These are phyloP conservation scores for Ogataea nakhonphanomensis DNA, from an alignment of 805 yeast genomes.

Conservation along the genomic window DNA sequence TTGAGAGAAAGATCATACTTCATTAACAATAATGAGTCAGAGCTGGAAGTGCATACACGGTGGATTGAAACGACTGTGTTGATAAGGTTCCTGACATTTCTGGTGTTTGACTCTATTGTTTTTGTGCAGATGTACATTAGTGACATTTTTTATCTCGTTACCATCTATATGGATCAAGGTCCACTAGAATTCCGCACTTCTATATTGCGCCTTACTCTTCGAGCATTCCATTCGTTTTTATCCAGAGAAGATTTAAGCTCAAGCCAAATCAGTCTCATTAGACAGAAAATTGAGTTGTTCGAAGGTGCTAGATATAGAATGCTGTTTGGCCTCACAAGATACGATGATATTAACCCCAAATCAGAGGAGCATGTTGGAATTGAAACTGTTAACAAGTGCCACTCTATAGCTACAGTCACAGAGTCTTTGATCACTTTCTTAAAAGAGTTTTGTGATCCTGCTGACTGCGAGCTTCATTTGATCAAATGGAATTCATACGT, in stretches of 20 bases:
- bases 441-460: conserved; percentile 43
- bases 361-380: conserved; percentile 26
- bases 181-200: conserved; percentile 55
- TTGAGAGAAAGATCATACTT: conserved; percentile 52
- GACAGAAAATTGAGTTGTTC: conserved; percentile 43
- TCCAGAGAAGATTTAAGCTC: conserved; percentile 50
- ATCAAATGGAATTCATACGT: conserved; percentile 64
- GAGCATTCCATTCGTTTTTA: conserved; percentile 66
- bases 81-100: conserved; percentile 56
- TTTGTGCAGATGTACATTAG: conserved; percentile 64
- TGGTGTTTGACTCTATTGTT: conserved; percentile 67
- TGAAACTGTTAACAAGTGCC: conserved; percentile 39
- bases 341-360: conserved; percentile 35
- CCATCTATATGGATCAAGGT: conserved; percentile 54
- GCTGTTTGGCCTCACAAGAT: conserved; percentile 67
- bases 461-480: conserved; percentile 53
- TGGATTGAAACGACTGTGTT: conserved; percentile 73
- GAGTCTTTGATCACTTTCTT: conserved; percentile 52
- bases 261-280: conserved; percentile 39
- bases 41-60: conserved; percentile 48
- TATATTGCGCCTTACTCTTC: conserved; percentile 58
- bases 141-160: conserved; percentile 65
- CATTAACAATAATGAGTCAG: conserved; percentile 42
- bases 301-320: conserved; percentile 64
- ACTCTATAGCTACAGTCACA: conserved; percentile 57